Evolutionary conservation across 257 asterid species (phyloP).

Genomic region (Nicotiana tabacum): DNA sequence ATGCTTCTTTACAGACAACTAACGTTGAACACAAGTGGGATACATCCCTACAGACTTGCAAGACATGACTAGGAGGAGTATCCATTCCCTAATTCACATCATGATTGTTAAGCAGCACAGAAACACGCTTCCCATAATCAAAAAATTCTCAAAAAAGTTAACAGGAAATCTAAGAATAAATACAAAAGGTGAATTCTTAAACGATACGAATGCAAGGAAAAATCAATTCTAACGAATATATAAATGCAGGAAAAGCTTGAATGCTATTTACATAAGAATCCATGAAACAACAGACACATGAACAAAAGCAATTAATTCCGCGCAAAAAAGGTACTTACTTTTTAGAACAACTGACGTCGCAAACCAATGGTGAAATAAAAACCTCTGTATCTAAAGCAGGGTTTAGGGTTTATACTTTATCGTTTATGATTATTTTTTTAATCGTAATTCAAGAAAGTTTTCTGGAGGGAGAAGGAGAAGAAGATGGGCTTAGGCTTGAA

Average conservation of each 20-base stretch:
- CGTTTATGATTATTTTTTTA: slow-evolving; percentile 10
- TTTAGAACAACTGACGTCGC: background rate
- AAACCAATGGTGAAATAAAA: slow-evolving; percentile 10
- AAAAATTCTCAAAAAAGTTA: background rate
- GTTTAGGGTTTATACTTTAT: slow-evolving; percentile 19
- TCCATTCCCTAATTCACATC: background rate
- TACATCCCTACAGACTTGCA: background rate
- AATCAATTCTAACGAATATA: background rate
- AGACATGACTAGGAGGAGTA: background rate
- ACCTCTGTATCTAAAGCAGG: background rate
- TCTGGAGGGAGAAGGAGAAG: slow-evolving; percentile 15
- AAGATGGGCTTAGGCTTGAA: slow-evolving; percentile 25
- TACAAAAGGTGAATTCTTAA: background rate
- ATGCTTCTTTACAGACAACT: background rate
- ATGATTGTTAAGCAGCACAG: background rate
- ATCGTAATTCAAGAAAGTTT: slow-evolving; percentile 2
- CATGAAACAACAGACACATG: background rate
- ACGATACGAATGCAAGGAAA: background rate
- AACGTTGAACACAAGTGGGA: background rate
- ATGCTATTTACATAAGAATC: background rate
- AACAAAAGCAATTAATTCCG: background rate
- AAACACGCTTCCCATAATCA: background rate
- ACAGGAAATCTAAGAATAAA: background rate
- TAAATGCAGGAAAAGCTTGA: background rate
- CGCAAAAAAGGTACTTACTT: background rate